Evolutionary conservation across 345 rosid genomes (phyloP).

Genomic region (Litchi chinensis): DNA sequence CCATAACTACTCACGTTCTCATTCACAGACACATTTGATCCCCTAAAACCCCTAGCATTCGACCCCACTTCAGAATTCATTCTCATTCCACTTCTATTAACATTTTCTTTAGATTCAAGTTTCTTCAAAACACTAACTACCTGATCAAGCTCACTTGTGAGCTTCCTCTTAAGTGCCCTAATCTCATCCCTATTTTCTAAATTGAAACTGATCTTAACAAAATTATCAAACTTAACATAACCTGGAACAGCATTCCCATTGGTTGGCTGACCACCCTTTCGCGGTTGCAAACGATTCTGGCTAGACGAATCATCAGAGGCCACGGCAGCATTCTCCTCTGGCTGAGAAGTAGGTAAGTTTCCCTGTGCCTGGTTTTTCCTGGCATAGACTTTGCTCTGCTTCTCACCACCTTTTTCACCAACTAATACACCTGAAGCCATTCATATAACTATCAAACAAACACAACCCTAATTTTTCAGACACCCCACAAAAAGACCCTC

Average conservation of each 20-base stretch:
- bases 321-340: constrained; percentile 12
- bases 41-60: constrained; percentile 22
- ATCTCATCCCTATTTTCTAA: constrained; percentile 36
- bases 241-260: constrained; percentile 38
- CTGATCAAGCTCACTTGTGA: constrained; percentile 58
- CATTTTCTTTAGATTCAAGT: constrained; percentile 43
- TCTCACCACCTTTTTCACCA: constrained; percentile 21
- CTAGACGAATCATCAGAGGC: constrained; percentile 52
- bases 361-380: constrained; percentile 25
- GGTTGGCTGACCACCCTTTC: constrained; percentile 11
- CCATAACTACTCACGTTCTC: constrained; percentile 29
- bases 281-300: constrained; percentile 30
- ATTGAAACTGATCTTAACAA: constrained; percentile 47
- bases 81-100: constrained; percentile 22
- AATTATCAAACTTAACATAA: constrained; percentile 39
- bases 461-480: constrained; percentile 10
- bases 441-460: constrained; percentile 19
- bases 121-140: constrained; percentile 46
- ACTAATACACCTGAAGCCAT: constrained; percentile 32
- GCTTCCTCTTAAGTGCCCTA: constrained; percentile 51
- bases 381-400: constrained; percentile 18
- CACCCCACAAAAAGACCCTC: background rate
- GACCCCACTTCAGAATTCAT: constrained; percentile 56
- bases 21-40: constrained; percentile 29
- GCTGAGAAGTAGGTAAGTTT: constrained; percentile 25